Conservation (phyloP, 139 green algal genomes). For the Dunaliella primolecta region DNA sequence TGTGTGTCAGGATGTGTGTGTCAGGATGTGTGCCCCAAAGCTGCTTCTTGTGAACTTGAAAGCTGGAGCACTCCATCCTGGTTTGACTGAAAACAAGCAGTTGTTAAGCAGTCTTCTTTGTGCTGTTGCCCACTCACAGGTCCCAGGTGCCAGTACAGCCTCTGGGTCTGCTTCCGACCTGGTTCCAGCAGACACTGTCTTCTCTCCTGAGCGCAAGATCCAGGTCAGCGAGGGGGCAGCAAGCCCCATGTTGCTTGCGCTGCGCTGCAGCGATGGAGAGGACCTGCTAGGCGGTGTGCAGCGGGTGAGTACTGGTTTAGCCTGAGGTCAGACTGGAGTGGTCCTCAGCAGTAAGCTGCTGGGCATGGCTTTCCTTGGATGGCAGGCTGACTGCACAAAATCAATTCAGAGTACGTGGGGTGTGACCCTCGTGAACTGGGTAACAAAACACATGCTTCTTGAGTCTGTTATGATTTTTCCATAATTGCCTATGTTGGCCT, state of each 20-base stretch:
- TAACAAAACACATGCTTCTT: no score
- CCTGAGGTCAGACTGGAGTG: no score
- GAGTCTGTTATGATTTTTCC: no score
- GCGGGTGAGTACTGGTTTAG: slow-evolving; percentile 36
- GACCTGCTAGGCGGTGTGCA: slow-evolving; percentile 55
- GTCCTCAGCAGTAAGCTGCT: no score
- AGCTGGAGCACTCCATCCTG: background rate
- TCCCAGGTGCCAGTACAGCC: background rate
- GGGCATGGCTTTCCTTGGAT: no score
- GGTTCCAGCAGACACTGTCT: background rate
- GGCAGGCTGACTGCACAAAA: no score
- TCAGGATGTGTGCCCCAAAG: background rate
- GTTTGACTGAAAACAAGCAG: background rate
- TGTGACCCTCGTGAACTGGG: no score
- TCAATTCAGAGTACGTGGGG: no score
- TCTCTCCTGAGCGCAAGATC: background rate
- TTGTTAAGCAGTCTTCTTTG: background rate
- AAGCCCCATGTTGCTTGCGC: background rate
- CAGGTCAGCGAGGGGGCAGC: background rate
- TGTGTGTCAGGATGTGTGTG: no score
- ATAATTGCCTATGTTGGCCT: no score
- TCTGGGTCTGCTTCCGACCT: background rate
- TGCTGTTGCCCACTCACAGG: background rate
- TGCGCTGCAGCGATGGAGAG: slow-evolving; percentile 32
- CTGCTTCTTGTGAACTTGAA: no score